A percentile compares a stretch with the other conserved stretches of the same genome.
Evolutionary conservation across 805 yeast species (phyloP).

Genomic region (Teunomyces panamensis): DNA sequence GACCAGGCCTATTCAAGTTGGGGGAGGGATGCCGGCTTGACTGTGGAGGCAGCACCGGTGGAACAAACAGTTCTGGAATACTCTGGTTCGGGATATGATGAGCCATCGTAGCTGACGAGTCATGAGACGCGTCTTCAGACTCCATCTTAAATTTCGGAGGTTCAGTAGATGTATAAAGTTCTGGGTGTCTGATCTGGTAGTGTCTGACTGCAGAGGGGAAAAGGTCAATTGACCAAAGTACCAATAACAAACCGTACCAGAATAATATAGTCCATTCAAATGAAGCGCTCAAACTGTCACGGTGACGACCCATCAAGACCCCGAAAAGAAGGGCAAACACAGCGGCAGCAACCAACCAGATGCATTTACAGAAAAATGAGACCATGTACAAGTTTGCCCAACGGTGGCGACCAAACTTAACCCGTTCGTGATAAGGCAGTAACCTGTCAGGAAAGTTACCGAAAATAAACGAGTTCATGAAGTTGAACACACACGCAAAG

Average conservation of each 20-base stretch:
- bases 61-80: not conserved
- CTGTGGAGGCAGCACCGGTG: not conserved
- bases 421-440: conserved; percentile 37
- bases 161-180: not conserved
- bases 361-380: conserved; percentile 50
- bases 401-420: conserved; percentile 35
- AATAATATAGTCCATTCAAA: conserved; percentile 89
- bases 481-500: conserved; percentile 40
- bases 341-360: conserved; percentile 68
- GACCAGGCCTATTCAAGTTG: no score
- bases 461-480: conserved; percentile 35
- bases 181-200: conserved; percentile 1
- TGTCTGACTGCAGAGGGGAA: conserved; percentile 40
- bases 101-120: not conserved
- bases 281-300: conserved; percentile 50
- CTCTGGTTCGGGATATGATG: not conserved
- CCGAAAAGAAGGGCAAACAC: conserved; percentile 70
- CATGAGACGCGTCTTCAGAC: not conserved
- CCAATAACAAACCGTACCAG: conserved; percentile 71
- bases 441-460: conserved; percentile 36
- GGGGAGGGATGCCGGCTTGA: not conserved
- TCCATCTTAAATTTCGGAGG: not conserved
- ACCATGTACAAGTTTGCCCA: conserved; percentile 43
- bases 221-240: conserved; percentile 67
- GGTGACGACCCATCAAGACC: conserved; percentile 31